These are phyloP conservation scores for Aspergillus tamarii DNA, from an alignment of 2,329 filamentous ascomycete species.

Conservation along the genomic window DNA sequence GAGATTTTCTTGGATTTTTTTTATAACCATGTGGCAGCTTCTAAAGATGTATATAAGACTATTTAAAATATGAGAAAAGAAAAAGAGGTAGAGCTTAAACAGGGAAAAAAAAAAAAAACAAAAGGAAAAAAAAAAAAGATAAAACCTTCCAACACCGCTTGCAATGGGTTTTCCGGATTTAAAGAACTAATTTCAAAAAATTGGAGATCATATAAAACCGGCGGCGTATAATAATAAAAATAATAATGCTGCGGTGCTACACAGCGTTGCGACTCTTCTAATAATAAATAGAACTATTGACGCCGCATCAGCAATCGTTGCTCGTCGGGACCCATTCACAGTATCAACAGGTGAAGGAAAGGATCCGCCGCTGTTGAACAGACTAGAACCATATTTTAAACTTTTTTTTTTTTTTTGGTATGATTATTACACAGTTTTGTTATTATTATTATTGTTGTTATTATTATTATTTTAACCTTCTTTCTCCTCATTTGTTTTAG, in stretches of 20 bases:
- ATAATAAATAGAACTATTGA: conserved; percentile 17
- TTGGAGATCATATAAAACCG: neutral
- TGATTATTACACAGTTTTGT: no score
- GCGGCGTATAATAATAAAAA: neutral
- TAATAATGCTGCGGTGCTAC: conserved; percentile 2
- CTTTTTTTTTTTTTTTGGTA: neutral
- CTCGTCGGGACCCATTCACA: conserved; percentile 5
- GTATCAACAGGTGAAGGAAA: neutral
- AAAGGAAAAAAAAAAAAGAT: neutral
- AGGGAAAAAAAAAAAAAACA: neutral
- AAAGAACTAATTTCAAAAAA: neutral
- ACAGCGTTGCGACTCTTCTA: conserved; percentile 7
- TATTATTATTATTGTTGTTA: no score
- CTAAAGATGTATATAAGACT: neutral
- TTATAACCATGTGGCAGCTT: neutral
- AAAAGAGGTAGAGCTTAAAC: neutral
- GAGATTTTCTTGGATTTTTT: neutral
- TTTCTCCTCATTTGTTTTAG: neutral
- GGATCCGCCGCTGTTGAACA: neutral
- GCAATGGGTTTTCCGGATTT: neutral
- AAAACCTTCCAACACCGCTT: neutral
- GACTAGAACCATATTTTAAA: neutral
- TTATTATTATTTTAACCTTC: neutral
- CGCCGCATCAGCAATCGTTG: conserved; percentile 13
- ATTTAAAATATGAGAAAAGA: neutral